Base-by-base conservation (phyloP, 2,329 filamentous ascomycete species). In the Didymella pinodella region DNA sequence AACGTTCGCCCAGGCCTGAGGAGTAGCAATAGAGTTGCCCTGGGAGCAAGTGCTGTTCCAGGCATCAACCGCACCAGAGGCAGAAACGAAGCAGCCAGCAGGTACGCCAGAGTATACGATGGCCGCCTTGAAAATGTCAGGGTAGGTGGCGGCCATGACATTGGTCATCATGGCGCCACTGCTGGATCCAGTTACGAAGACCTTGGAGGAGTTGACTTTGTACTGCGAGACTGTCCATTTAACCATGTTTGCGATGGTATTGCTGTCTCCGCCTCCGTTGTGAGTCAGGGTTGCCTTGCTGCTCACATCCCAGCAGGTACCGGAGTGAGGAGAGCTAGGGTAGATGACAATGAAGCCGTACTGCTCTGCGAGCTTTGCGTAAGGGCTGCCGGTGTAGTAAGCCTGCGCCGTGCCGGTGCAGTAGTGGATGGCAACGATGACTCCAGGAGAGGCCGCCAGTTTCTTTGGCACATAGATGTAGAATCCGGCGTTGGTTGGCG, bases 291-390 rank as follows among this genome's bases (percentile, higher is more conserved):
- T 80, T 26, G 78, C 79, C 46, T 79, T 79, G 18, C 82, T 85
- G 26, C 83, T 84, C 8, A 87, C 84, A 59, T 88, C 86, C 85
- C 85, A 88, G 77, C 86, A 88, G 50, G 77, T 76, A 7, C 78
- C 84, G n/a, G 72, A 72, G 64, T 84, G 81, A 0, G 83, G 83
- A 2, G 81, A 82, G 63, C 81, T 78, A 1, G 85, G 84, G 72
- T 85, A 88, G 68, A 88, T 84, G 60, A 86, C 82, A 43, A 89
- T 86, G 71, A 84, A 88, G 45, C 85, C 86, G 61, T 87, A 80
- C 59, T 80, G 73, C 65, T 84, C 82, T 11, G 86, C 83, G 8
- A 86, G 76, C 1, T 77, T 76, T 20, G 83, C 82, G 71, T 85
- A 88, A 12, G 83, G 82, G 6, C 82, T 84, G 31, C 78, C 79